Conservation (phyloP, 495 filamentous ascomycete species). For the Tuber magnatum region DNA sequence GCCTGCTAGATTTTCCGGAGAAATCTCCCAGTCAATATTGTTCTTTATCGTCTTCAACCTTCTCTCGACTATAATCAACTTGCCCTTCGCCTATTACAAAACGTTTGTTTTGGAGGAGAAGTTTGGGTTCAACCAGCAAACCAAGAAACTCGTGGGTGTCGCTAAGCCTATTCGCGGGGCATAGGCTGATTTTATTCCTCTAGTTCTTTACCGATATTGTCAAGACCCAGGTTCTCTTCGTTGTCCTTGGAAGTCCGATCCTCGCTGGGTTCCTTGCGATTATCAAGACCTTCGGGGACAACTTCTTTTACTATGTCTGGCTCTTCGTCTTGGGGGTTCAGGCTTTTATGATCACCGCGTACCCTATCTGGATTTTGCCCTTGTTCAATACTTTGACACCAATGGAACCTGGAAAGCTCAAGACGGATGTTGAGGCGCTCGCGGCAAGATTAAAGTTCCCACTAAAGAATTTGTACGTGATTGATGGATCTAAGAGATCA, state of each 20-base stretch:
- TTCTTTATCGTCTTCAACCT: constrained; percentile 85
- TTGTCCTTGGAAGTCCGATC: constrained; percentile 74
- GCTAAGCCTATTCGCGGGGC: too few species aligned
- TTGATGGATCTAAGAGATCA: constrained; percentile 94
- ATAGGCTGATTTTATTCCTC: constrained; percentile 2
- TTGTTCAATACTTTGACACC: constrained; percentile 98
- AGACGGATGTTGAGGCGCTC: constrained; percentile 77
- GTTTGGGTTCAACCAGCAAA: constrained; percentile 99
- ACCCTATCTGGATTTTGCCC: constrained; percentile 87
- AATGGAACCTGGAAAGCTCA: constrained; percentile 74
- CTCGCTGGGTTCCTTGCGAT: constrained; percentile 85
- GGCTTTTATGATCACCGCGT: constrained; percentile 89
- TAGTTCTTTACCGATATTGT: constrained; percentile 80
- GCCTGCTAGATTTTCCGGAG: constrained; percentile 72
- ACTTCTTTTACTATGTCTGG: constrained; percentile 98
- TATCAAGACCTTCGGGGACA: constrained; percentile 78
- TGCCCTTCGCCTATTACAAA: constrained; percentile 83
- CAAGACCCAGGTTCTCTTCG: constrained; percentile 76
- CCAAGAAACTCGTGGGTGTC: constrained; percentile 53
- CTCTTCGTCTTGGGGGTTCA: constrained; percentile 80
- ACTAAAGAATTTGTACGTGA: constrained; percentile 81
- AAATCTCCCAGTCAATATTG: constrained; percentile 86
- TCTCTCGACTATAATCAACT: constrained; percentile 64
- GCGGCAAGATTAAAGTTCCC: constrained; percentile 84
- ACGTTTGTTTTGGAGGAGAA: constrained; percentile 93